Evolutionary conservation across 768 basidiomycete species (phyloP), one percentile per base, ranked within the genome.

Genomic region (Hirschioporus abietinus): DNA sequence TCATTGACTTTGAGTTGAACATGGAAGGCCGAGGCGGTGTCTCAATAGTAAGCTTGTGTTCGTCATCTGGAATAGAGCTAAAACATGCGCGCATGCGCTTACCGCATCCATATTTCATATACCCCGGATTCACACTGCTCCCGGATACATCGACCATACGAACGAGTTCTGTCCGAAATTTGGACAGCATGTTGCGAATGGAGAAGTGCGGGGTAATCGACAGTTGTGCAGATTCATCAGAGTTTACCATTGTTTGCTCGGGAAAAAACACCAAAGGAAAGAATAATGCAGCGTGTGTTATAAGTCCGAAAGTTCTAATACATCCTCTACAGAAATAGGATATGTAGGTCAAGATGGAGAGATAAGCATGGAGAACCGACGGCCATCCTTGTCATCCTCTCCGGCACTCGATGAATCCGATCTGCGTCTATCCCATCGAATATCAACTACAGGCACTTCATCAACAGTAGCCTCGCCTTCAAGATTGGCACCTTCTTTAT

Each of bases 361-460:
- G 20, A 52, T 20, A 15, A 52, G 12, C 42, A 52, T 52, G 42
- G 42, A 5, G 12, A 52, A 52, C 20, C 42, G 42, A 3, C 42
- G 42, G 42, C 42, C 42, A 52, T 5, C 15, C 42, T 52, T 52
- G 20, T 10, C 20, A 20, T 52, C 42, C 20, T 52, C 42, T 52
- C 42, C 42, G 42, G 42, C 20, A 52, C 15, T 52, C 42, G 42
- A 52, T 52, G 42, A 52, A 10, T 66, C 70, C 36, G 57, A 66
- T 7, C 60, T 23, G 52, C 76, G 72, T 26, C 72, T 68, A 68
- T 84, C 83, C 63, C 79, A 73, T 66, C 83, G 75, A 15, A 85
- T 73, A 73, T 89, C 85, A 35, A 90, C 76, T 23, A 90, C 79
- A 67, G 78, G 79, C 60, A 90, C 80, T 20, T 74, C 70, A 58